Conservation (phyloP, 1,139 yeast species). For the Neolecta irregularis region DNA sequence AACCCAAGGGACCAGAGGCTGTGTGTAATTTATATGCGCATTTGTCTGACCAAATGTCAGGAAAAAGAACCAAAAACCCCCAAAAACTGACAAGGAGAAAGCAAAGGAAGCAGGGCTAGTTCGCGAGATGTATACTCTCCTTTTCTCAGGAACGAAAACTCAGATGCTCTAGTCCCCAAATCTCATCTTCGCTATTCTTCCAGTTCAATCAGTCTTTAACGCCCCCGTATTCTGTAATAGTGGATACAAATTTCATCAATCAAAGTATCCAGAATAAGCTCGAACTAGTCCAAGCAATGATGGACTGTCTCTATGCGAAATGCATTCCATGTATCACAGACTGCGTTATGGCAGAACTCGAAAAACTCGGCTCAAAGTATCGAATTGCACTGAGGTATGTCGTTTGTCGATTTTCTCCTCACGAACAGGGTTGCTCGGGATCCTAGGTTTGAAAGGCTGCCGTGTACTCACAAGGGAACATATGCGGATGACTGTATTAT, state of each 20-base stretch:
- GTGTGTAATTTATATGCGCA: slow-evolving; percentile 20
- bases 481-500: slow-evolving; percentile 97
- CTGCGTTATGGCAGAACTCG: slow-evolving; percentile 95
- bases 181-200: slow-evolving; percentile 85
- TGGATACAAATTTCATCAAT: slow-evolving; percentile 93
- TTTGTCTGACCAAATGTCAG: slow-evolving; percentile 21
- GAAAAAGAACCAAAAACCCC: slow-evolving; percentile 27
- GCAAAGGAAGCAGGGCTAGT: slow-evolving; percentile 65
- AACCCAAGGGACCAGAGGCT: slow-evolving; percentile 57
- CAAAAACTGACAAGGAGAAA: slow-evolving; percentile 20
- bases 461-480: slow-evolving; percentile 86
- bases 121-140: slow-evolving; percentile 35
- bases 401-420: background rate
- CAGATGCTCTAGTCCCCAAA: slow-evolving; percentile 48
- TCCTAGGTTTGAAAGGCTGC: slow-evolving; percentile 73
- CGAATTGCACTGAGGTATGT: slow-evolving; percentile 63
- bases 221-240: slow-evolving; percentile 90
- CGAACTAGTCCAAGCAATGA: slow-evolving; percentile 84
- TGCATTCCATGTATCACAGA: slow-evolving; percentile 92
- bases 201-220: slow-evolving; percentile 86
- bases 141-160: background rate
- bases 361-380: slow-evolving; percentile 85
- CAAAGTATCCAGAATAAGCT: slow-evolving; percentile 90
- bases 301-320: slow-evolving; percentile 88
- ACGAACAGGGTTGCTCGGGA: slow-evolving; percentile 54